Evolutionary conservation across 192 early-diverging fungal species (phyloP).

Genomic region (Backusella australiensis): DNA sequence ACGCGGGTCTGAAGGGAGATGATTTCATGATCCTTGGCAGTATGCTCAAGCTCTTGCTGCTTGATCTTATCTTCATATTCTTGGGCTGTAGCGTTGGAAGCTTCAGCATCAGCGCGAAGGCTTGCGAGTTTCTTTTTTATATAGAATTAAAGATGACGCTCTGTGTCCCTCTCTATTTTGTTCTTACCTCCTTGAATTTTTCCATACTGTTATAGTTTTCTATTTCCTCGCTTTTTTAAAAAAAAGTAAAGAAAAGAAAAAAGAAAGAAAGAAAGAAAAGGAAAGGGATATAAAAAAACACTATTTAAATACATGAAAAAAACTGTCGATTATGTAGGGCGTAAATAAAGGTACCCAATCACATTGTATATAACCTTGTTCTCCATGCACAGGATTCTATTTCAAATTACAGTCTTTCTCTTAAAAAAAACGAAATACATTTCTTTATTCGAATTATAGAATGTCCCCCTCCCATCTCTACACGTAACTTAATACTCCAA

Average conservation of each 20-base stretch:
- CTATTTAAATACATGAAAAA: not conserved
- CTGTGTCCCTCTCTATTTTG: not conserved
- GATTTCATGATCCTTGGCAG: slow-evolving; percentile 71
- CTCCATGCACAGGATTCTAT: not conserved
- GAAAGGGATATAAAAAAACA: not conserved
- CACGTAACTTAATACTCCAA: not conserved
- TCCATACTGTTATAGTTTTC: slow-evolving; percentile 45
- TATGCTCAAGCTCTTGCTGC: slow-evolving; percentile 55
- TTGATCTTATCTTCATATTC: slow-evolving; percentile 65
- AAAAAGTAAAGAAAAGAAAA: slow-evolving; percentile 2
- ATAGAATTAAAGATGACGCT: not conserved
- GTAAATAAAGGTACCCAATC: not conserved
- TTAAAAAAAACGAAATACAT: too few species aligned
- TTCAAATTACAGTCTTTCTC: too few species aligned
- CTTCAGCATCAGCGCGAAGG: slow-evolving; percentile 69
- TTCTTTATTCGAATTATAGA: too few species aligned
- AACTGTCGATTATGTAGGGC: not conserved
- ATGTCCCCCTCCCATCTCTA: too few species aligned
- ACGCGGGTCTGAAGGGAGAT: slow-evolving; percentile 65
- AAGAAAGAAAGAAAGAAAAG: not conserved
- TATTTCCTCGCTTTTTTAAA: not conserved
- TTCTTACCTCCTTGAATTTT: slow-evolving; percentile 60
- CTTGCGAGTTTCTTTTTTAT: slow-evolving; percentile 56
- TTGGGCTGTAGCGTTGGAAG: slow-evolving; percentile 57
- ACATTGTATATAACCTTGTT: not conserved